Conservation (phyloP, 768 basidiomycete species). For the Hericium rajendrae region DNA sequence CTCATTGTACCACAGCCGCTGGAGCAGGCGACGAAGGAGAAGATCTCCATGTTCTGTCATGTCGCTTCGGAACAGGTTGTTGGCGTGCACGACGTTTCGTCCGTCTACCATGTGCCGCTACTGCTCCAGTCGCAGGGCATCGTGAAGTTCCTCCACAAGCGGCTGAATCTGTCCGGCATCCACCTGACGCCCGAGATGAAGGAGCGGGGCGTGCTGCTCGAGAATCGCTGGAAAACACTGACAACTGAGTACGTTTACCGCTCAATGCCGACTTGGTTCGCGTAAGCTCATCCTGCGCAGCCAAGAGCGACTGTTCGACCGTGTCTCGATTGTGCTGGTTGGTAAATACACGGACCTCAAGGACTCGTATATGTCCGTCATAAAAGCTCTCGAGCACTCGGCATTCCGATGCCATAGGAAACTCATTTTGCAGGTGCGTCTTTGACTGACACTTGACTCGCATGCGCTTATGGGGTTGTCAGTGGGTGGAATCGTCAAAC, state of each 20-base stretch:
- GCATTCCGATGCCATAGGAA: slow-evolving; percentile 87
- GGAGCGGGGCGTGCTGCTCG: slow-evolving; percentile 55
- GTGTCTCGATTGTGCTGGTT: slow-evolving; percentile 82
- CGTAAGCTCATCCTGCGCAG: slow-evolving; percentile 28
- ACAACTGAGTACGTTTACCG: slow-evolving; percentile 29
- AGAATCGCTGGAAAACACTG: slow-evolving; percentile 70
- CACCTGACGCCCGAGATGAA: slow-evolving; percentile 45
- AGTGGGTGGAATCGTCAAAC: slow-evolving; percentile 97
- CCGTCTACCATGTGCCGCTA: slow-evolving; percentile 95
- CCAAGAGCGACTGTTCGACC: slow-evolving; percentile 89
- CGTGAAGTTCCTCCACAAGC: slow-evolving; percentile 67
- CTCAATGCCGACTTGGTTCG: neutral
- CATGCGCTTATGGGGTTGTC: neutral
- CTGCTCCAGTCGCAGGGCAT: slow-evolving; percentile 91
- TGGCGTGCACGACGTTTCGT: slow-evolving; percentile 92
- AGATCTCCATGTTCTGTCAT: slow-evolving; percentile 99
- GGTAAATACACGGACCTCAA: slow-evolving; percentile 96
- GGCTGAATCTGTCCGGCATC: slow-evolving; percentile 63
- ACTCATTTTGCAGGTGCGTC: slow-evolving; percentile 64
- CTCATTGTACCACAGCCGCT: slow-evolving; percentile 72
- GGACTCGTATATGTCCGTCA: slow-evolving; percentile 98
- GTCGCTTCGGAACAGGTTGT: slow-evolving; percentile 84
- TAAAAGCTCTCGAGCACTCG: slow-evolving; percentile 94
- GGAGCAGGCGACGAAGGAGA: slow-evolving; percentile 79
- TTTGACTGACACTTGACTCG: neutral